Evolutionary conservation across 2,329 filamentous ascomycete species (phyloP), one percentile per base, ranked within the genome.

Genomic region (Orbilia ellipsospora): DNA sequence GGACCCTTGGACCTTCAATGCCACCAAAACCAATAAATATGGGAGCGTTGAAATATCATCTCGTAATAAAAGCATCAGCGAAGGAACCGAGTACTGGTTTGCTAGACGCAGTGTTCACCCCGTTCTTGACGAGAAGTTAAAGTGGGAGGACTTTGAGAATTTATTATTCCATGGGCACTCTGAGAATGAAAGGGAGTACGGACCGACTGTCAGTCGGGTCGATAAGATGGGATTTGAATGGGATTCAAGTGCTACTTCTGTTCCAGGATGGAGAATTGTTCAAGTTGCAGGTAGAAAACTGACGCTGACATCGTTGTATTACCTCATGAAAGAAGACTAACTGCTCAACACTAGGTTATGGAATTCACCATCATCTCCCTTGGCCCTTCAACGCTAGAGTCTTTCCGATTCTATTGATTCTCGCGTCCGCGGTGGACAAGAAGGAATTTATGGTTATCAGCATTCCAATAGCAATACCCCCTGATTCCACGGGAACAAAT

Each of bases 371-470:
- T n/a, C 70, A 75, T 8, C 16, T 75, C 2, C 70, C 70, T 2
- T 75, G 70, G 70, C 70, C 70, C 12, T 26, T 75, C 48, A 75
- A 36, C 23, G 48, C 63, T 51, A 56, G 70, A 8, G 70, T 75
- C 8, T 75, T 75, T 36, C 70, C 70, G 1, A 68, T 75, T 7
- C 23, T 75, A 13, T 28, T 65, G 16, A 36, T 75, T 23, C n/a
- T 64, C 12, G 64, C 40, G 8, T 59, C 40, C 8, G 63, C 70
- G 18, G 45, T 26, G 23, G 52, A 52, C 2, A 60, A 10, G 20
- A 65, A 54, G 16, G 70, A 75, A n/a, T 68, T 75, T 28, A 56
- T 75, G 64, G 59, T 65, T 13, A 75, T 75, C 15, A 75, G 70
- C 23, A 7, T 75, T 3, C 70, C 70, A 5, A 68, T 75, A 8